These are phyloP conservation scores for Argentina anserina DNA, from an alignment of 306 rosid genomes.

Conservation along the genomic window DNA sequence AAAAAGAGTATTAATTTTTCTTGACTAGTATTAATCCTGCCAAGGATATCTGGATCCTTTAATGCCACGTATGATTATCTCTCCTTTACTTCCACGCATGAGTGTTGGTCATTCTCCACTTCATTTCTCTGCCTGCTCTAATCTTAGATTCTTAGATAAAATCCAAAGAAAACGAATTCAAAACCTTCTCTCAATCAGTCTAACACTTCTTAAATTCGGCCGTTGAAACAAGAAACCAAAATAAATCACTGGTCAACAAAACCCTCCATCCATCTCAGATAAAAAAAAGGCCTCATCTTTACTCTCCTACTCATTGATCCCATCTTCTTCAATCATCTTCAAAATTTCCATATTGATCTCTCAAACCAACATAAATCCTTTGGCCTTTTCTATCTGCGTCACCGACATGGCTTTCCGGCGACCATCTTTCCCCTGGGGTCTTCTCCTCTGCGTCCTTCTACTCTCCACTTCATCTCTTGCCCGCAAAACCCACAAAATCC, in stretches of 20 bases:
- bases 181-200: background rate
- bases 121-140: background rate
- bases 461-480: conserved; percentile 27
- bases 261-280: too few species aligned
- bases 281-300: background rate
- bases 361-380: background rate
- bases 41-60: background rate
- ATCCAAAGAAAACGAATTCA: background rate
- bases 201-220: background rate
- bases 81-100: background rate
- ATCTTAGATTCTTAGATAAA: background rate
- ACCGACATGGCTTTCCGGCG: conserved; percentile 59
- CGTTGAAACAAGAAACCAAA: background rate
- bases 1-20: too few species aligned
- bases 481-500: conserved; percentile 41
- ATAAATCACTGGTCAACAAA: background rate
- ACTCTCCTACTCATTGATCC: background rate
- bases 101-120: background rate
- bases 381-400: background rate
- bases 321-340: background rate
- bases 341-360: too few species aligned
- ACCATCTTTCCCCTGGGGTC: conserved; percentile 4
- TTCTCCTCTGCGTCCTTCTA: conserved; percentile 39
- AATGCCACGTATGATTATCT: background rate
- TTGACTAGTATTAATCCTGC: too few species aligned